Base-by-base conservation (phyloP, 805 yeast genomes). In the Spathaspora hagerdaliae region DNA sequence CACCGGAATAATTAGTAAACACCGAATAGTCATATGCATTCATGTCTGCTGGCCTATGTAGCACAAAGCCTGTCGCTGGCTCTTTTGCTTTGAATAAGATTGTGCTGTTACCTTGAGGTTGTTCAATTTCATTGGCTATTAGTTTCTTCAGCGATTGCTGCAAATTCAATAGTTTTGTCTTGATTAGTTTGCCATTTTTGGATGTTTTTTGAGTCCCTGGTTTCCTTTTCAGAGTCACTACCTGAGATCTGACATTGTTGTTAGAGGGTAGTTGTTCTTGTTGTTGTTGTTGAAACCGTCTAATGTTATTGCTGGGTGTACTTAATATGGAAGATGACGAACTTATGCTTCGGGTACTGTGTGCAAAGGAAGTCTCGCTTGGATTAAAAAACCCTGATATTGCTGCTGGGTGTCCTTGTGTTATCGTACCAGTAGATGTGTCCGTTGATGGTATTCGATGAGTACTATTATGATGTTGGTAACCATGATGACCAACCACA, bases 301-400 rank as follows among this genome's bases (percentile, higher is more conserved):
- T 58, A 33, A 66, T 67, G 49, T 65, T 60, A 53, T 69, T 69
- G 52, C 74, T 69, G 27, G 75, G 75, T 0, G 74, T 68, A 48
- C 73, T 64, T 37, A 71, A 56, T 50, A 69, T 61, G 6, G 73
- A 66, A 2, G 74, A 68, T 3, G 71, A 60, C 11, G 72, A 65
- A 39, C 67, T 60, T 11, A 67, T 59, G 1, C 72, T 65, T 24
- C 75, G 54, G 34, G 63, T 66, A 13, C 15, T 35, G 12, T 29
- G 32, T 3, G 32, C 32, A 29, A 29, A 29, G 12, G 32, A 29
- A 29, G 32, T 5, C 9, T 29, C 32, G 12, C 12, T 9, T 3
- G 32, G 32, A 5, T 29, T 29, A 29, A 29, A 11, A 29, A 29
- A 29, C 3, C 9, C 12, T 11, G 32, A 29, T 4, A 43, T 42